Evolutionary conservation across 78 protist species (phyloP), one percentile per base, ranked within the genome.

Genomic region (Dictyostelium brefeldianum): DNA sequence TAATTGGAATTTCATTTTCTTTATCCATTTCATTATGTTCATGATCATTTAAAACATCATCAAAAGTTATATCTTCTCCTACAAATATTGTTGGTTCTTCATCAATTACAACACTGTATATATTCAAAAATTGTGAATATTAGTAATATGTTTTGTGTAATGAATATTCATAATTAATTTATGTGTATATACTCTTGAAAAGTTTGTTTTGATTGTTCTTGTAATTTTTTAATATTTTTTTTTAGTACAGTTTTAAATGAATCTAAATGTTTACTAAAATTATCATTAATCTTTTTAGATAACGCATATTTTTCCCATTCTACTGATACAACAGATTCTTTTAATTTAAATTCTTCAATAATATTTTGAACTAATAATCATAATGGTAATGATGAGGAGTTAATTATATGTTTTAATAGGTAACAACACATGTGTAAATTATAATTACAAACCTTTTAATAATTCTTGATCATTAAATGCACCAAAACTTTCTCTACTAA

Each of bases 301-400:
- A 62, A 18, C 5, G 57, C 41, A 47, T n/a, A 80, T 5, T 12
- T 0, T 0, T 25, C 64, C 87, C 87, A 80, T 62, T 80, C 77
- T 46, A 46, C 54, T 11, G 73, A 62, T 46, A 80, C 67, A 10
- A 50, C 53, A 0, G 4, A 6, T 46, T 56, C 87, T 9, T 25
- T 80, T 46, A 80, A 29, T 80, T 25, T 22, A 9, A 80, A 41
- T 25, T 56, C 75, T 80, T 62, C 36, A 8, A 80, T 80, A 15
- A 80, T 80, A 4, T 46, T 46, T 62, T 62, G 87, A 47, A 80
- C 75, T 74, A 0, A n/a, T 29, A 27, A 70, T 41, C 27, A 14
- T 18, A 54, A 17, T n/a, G 43, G 43, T 36, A 36, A 36, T 36
- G 43, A 36, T n/a, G n/a, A n/a, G n/a, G 12, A 22, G 5, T 62